Percentiles rank a stretch among this genome's conserved stretches.
Conservation (phyloP, 2,329 filamentous ascomycete genomes). For the Colletotrichum musae region DNA sequence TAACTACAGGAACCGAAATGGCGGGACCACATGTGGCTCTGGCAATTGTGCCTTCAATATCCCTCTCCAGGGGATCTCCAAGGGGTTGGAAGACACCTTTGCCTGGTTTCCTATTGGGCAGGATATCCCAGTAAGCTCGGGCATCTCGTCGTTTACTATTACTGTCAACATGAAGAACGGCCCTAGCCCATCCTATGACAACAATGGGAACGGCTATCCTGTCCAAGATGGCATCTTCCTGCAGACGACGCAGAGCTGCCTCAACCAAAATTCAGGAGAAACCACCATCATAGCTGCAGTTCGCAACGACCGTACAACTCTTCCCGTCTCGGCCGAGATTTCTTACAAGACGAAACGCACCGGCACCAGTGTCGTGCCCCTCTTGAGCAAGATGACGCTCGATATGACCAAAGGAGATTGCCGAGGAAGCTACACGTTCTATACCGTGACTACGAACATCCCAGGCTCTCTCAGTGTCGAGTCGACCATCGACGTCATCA, state of each 20-base stretch:
- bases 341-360: constrained; percentile 60
- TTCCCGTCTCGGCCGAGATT: constrained; percentile 58
- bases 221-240: constrained; percentile 69
- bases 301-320: constrained; percentile 61
- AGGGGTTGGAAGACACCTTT: constrained; percentile 74
- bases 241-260: constrained; percentile 71
- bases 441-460: constrained; percentile 58
- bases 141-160: constrained; percentile 74
- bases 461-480: constrained; percentile 61
- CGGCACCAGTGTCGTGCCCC: constrained; percentile 58
- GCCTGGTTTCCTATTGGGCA: constrained; percentile 64
- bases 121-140: constrained; percentile 68
- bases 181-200: constrained; percentile 62
- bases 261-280: constrained; percentile 58
- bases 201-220: constrained; percentile 70
- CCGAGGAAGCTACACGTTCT: constrained; percentile 65
- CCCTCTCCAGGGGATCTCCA: constrained; percentile 61
- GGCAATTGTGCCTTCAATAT: constrained; percentile 61
- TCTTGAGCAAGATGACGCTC: constrained; percentile 54
- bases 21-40: constrained; percentile 60
- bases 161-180: constrained; percentile 65
- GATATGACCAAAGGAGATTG: constrained; percentile 60
- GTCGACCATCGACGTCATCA: constrained; percentile 61
- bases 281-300: constrained; percentile 63
- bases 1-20: constrained; percentile 69